phyloP scores from a whole-genome alignment of 148 eudicot species.

The Amaranthus hypochondriacus region DNA sequence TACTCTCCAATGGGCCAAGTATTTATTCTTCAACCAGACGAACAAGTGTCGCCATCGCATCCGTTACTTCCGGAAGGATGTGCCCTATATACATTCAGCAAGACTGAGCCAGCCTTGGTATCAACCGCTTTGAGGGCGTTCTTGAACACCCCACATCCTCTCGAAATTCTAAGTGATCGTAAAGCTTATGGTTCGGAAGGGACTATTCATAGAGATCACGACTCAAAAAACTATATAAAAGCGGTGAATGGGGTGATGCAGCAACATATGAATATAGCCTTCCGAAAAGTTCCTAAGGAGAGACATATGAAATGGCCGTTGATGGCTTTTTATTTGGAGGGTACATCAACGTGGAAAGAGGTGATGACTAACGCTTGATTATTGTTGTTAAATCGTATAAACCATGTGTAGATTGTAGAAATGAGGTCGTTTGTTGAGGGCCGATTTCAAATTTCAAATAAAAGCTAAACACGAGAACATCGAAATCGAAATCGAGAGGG shows the following conservation, averaged over 20 bases:
- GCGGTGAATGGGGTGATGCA: conserved; percentile 53
- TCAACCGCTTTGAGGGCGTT: conserved; percentile 45
- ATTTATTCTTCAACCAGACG: conserved; percentile 68
- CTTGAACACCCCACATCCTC: conserved; percentile 66
- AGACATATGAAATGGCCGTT: conserved; percentile 51
- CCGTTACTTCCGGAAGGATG: conserved; percentile 62
- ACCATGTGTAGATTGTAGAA: neutral
- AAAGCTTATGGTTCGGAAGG: conserved; percentile 76
- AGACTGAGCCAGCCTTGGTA: conserved; percentile 23
- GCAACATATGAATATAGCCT: conserved; percentile 33
- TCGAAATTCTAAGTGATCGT: conserved; percentile 64
- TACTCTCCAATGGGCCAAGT: conserved; percentile 71
- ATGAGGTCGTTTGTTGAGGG: neutral
- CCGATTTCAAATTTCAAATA: neutral
- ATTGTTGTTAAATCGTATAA: neutral
- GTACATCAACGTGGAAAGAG: conserved; percentile 28
- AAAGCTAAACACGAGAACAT: neutral
- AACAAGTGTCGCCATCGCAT: conserved; percentile 55
- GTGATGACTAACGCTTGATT: conserved; percentile 32
- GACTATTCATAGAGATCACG: conserved; percentile 67
- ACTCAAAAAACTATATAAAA: conserved; percentile 69
- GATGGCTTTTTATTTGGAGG: conserved; percentile 32
- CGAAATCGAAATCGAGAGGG: neutral
- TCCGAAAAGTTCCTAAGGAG: conserved; percentile 34
- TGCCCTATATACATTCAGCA: conserved; percentile 48